Evolutionary conservation across 306 rosid genomes (phyloP), one percentile per base, ranked within the genome.

Genomic region (Cucurbita moschata): DNA sequence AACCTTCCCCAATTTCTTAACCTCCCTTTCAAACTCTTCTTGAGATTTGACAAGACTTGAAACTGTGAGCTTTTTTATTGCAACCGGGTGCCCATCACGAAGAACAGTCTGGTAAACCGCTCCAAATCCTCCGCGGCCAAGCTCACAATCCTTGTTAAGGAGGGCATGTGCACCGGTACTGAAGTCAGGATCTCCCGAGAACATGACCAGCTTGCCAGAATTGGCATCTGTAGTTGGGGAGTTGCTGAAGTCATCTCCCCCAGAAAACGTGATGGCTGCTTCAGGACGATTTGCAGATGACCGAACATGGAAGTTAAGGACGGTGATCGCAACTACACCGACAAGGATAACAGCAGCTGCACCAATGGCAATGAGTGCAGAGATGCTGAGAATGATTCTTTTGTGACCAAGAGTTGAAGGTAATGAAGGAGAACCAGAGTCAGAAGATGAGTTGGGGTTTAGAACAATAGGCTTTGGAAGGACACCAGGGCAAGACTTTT

Each of bases 191-290:
- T 89, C 99, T 10, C 99, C 99, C 1, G 99, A 91, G 84, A 95
- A 95, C 99, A 95, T 91, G 79, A 95, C 96, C 40, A 95, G 97
- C 85, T 95, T 95, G 76, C 99, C 99, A 52, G 99, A 95, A 79
- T 88, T 91, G 75, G 92, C 94, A 76, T 91, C 97, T 19, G 99
- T 91, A 19, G 95, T 86, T 6, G 97, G 96, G 53, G 99, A 95
- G 53, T 70, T 86, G 82, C 99, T 95, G 80, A 78, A 95, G 49
- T 95, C 97, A 60, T 95, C 97, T 63, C 91, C 97, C 0, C 79
- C 97, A 58, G 99, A 95, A 57, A 91, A 87, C 56, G 96, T 46
- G 74, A 91, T 77, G 57, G 86, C 90, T 55, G 84, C 87, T 5
- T 92, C 79, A 50, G 88, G 79, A 60, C 76, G 87, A 54, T 90